Percentiles rank a stretch among this genome's conserved stretches.
Evolutionary conservation across 192 early-diverging fungal species (phyloP).

Genomic region (Umbelopsis ramanniana): DNA sequence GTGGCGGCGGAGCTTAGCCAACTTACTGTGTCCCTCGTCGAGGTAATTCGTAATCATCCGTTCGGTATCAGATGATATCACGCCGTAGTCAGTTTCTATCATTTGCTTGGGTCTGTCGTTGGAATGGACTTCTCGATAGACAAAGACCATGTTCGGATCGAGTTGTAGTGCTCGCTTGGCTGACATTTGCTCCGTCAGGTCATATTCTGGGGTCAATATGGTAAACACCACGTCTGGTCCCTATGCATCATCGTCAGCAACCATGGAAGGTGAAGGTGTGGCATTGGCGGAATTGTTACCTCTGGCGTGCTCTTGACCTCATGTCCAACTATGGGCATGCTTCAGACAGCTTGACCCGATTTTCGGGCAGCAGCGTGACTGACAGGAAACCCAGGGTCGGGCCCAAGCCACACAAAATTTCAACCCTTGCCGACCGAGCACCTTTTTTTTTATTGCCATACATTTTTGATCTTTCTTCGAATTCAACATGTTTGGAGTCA

Average conservation of each 20-base stretch:
- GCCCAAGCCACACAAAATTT: slow-evolving; percentile 5
- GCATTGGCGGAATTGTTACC: neutral
- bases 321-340: slow-evolving; percentile 18
- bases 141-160: slow-evolving; percentile 1
- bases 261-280: neutral
- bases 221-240: neutral
- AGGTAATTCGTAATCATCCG: neutral
- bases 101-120: neutral
- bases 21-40: slow-evolving; percentile 15
- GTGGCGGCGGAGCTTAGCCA: neutral
- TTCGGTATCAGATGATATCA: neutral
- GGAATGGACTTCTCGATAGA: neutral
- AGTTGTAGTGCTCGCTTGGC: neutral
- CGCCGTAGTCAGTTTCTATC: neutral
- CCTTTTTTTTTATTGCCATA: neutral
- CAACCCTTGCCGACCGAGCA: neutral
- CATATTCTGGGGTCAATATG: slow-evolving; percentile 4
- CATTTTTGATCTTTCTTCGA: neutral
- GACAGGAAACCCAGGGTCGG: neutral
- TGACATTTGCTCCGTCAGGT: neutral
- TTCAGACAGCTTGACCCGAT: neutral
- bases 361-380: neutral
- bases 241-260: neutral
- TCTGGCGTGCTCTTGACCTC: slow-evolving; percentile 7
- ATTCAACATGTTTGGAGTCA: slow-evolving; percentile 59